These are phyloP conservation scores for Piper longum DNA, from an alignment of 164 flowering plant species.

Conservation along the genomic window DNA sequence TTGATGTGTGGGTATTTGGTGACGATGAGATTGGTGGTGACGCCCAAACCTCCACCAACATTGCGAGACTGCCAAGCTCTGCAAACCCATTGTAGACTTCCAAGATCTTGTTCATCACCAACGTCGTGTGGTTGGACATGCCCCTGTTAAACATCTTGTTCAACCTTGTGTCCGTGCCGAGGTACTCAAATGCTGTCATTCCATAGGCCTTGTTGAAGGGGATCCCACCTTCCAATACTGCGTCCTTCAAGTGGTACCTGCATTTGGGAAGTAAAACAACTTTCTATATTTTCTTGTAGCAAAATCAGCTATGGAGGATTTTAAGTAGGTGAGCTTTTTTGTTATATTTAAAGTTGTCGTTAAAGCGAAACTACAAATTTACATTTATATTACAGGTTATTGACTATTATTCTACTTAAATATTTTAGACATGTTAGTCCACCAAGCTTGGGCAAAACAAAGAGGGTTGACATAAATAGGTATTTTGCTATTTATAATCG, in stretches of 20 bases:
- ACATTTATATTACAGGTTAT: no score
- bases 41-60: conserved; percentile 10
- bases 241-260: conserved; percentile 24
- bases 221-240: conserved; percentile 26
- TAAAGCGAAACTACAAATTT: no score
- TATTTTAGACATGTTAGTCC: no score
- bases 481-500: no score
- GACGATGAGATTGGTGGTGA: conserved; percentile 12
- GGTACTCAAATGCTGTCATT: conserved; percentile 1
- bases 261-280: no score
- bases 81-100: conserved; percentile 8
- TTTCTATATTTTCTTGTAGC: no score
- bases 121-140: conserved; percentile 8
- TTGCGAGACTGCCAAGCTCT: conserved; percentile 1
- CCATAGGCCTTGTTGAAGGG: conserved; percentile 28
- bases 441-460: no score
- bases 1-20: conserved; percentile 22
- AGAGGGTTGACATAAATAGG: no score
- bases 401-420: no score
- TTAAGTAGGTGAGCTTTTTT: no score
- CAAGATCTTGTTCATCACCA: conserved; percentile 15
- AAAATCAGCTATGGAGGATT: no score
- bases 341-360: neutral
- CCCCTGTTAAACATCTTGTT: conserved; percentile 9
- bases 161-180: conserved; percentile 10